Percentiles rank a stretch among this genome's conserved stretches.
phyloP scores from a whole-genome alignment of 345 rosid species.

The Leavenworthia alabamica region DNA sequence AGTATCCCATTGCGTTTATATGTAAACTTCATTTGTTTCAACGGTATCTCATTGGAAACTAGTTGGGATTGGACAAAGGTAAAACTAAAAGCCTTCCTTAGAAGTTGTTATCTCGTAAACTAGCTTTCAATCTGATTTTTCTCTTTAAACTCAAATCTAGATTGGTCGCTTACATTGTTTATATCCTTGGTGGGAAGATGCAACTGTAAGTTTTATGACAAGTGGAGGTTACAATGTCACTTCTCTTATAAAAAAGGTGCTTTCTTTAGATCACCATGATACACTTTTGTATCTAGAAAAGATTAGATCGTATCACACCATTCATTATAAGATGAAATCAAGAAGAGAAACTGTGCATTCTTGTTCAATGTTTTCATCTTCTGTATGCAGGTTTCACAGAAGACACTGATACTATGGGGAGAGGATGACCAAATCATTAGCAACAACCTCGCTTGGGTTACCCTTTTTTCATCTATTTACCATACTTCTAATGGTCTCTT shows the following conservation, averaged over 20 bases:
- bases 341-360: neutral
- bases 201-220: slow-evolving; percentile 73
- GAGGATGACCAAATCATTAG: slow-evolving; percentile 78
- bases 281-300: too few species aligned
- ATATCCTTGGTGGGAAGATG: slow-evolving; percentile 93
- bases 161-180: slow-evolving; percentile 84
- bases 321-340: slow-evolving; percentile 1
- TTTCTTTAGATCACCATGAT: neutral
- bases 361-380: neutral
- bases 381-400: slow-evolving; percentile 53
- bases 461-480: slow-evolving; percentile 6
- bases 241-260: slow-evolving; percentile 55
- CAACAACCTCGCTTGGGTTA: slow-evolving; percentile 69
- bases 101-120: neutral
- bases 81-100: slow-evolving; percentile 17
- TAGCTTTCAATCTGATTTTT: neutral
- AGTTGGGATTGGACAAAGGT: slow-evolving; percentile 76
- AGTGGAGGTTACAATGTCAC: slow-evolving; percentile 77
- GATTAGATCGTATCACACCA: too few species aligned
- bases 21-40: slow-evolving; percentile 53
- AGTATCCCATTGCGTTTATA: slow-evolving; percentile 64
- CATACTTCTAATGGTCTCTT: neutral
- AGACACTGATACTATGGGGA: slow-evolving; percentile 83
- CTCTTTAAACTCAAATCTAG: slow-evolving; percentile 31
- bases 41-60: slow-evolving; percentile 44